Base-by-base conservation (phyloP, 2,329 filamentous ascomycete species). In the Laburnicola sp. region DNA sequence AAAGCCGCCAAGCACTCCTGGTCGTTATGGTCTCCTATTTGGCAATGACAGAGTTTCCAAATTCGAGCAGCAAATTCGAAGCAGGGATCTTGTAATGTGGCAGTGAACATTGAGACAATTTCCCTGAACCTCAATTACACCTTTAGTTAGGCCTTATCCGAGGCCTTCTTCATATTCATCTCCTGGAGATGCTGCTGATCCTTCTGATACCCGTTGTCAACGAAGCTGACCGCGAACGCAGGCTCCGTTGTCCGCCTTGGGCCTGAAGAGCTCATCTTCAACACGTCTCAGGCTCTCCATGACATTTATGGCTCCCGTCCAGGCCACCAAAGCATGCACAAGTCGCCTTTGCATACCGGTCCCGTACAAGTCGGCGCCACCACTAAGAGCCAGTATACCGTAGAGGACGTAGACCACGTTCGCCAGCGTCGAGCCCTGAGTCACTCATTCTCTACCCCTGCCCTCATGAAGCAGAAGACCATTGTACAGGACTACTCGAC, bases 401-500 rank as follows among this genome's bases (percentile, higher is more conserved):
- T 6, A 4, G 11, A 21, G 6, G 34, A 36, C 22, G n/a, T 6
- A 8, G 34, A 36, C n/a, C 34, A 36, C 31, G 21, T 9, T 11
- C 31, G 40, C 16, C 39, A 44, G 34, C 60, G 73, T 11, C 60
- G 68, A 43, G 48, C 70, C 1, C 56, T 74, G 1, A 62, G 68
- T 6, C 59, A 72, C 47, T 65, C 64, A 2, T 74, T 74, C 54
- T 66, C 60, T 3, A 60, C 71, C 27, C 64, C 65, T 45, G 69
- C 69, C 0, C 51, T 74, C 9, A 60, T 60, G 42, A 58, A 60
- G 30, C 71, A 74, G 46, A 64, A 72, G 45, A 42, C 53, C 6
- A 58, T 71, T 56, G 51, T 78, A 38, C 58, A 69, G 35, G 30
- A 42, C 0, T 74, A 75, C 49, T 64, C 73, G 10, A 65, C 69